Evolutionary conservation across 352 stramenopile species (phyloP), one percentile per base, ranked within the genome.

Genomic region (Globisporangium radiosum): DNA sequence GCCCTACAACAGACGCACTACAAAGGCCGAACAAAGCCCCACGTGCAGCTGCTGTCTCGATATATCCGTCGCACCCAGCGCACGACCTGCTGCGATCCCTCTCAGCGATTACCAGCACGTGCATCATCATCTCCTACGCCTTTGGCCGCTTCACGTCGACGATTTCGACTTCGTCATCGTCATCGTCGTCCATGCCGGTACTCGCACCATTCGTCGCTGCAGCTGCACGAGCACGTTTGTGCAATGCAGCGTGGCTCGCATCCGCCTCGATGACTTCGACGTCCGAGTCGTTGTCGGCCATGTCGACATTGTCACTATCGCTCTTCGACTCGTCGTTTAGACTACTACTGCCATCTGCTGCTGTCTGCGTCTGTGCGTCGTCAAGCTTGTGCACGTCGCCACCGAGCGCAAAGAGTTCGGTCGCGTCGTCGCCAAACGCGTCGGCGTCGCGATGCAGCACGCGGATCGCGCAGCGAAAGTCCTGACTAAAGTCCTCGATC

Each of bases 401-500:
- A 40, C 85, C 85, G 42, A 94, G 62, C 25, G 78, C 74, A 57
- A 92, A 94, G n/a, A 88, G 63, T 69, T 93, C 73, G 52, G 70
- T 77, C 15, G 83, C 77, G 0, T 87, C 71, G 53, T 91, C 81
- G 8, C 80, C 74, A 57, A 94, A 90, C 38, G 80, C 71, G 7
- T 69, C 56, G 54, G 79, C 64, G 50, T 88, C 76, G 36, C 70
- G 69, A 59, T 96, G 85, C 52, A 90, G 68, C 36, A 97, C 78
- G 43, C 72, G 82, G 39, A 97, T 79, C 53, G 81, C 85, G 63
- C 87, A 92, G 52, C 87, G 77, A 57, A 97, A 96, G 56, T 98
- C 89, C 70, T 98, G 95, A 19, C 87, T 94, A 70, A 98, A 98
- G 73, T 99, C 96, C 66, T 98, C 93, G 43, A 98, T 77, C 8